Evolutionary conservation across 805 yeast species (phyloP).

Genomic region (Brettanomyces bruxellensis): DNA sequence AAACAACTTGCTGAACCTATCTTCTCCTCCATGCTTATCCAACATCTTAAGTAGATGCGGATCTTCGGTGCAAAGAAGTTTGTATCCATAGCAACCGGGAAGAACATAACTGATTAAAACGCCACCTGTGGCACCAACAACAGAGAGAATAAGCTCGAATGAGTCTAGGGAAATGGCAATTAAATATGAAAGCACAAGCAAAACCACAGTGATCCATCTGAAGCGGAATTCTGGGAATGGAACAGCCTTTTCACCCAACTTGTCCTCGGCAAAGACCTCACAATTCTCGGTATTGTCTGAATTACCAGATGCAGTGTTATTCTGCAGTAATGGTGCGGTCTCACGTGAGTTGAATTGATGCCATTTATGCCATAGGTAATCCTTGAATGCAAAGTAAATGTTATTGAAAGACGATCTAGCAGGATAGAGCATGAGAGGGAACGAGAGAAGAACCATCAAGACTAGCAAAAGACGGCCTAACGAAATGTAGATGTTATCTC

Average conservation of each 20-base stretch:
- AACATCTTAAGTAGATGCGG: slow-evolving; percentile 7
- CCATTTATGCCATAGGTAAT: not conserved
- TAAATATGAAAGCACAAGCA: slow-evolving; percentile 40
- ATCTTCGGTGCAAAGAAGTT: slow-evolving; percentile 32
- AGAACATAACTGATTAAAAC: slow-evolving; percentile 69
- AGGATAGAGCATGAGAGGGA: slow-evolving; percentile 76
- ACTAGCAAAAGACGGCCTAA: slow-evolving; percentile 56
- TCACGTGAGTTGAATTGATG: not conserved
- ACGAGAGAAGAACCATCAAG: slow-evolving; percentile 66
- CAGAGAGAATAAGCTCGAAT: slow-evolving; percentile 58
- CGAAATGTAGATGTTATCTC: slow-evolving; percentile 37
- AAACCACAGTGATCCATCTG: slow-evolving; percentile 35
- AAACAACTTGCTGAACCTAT: slow-evolving; percentile 15
- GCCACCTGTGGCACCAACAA: slow-evolving; percentile 81
- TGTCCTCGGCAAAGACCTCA: not conserved
- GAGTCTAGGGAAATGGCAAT: slow-evolving; percentile 53
- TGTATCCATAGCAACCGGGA: slow-evolving; percentile 71
- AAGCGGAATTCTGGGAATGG: slow-evolving; percentile 42
- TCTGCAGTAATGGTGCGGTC: not conserved
- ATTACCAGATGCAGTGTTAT: not conserved
- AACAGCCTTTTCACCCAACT: slow-evolving; percentile 27
- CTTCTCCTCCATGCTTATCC: slow-evolving; percentile 13
- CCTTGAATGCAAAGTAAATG: slow-evolving; percentile 26
- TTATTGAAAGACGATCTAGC: slow-evolving; percentile 68
- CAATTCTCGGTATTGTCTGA: not conserved